These are phyloP conservation scores for Tylopilus sp. DNA, from an alignment of 768 basidiomycete genomes.

Conservation along the genomic window DNA sequence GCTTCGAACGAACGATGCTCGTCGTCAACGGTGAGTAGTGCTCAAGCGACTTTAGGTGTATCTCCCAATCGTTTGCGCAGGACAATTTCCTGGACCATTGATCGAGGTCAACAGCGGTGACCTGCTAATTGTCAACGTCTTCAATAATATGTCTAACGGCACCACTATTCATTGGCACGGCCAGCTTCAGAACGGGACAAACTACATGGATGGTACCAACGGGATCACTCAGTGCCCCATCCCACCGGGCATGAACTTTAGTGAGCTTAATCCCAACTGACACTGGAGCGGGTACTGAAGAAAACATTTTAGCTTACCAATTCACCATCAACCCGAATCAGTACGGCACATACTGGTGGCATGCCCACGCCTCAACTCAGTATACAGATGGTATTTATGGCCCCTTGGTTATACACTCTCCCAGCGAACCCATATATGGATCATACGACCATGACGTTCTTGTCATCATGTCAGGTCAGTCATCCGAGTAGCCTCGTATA, in stretches of 20 bases:
- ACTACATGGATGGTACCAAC: conserved; percentile 46
- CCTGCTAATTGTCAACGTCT: conserved; percentile 33
- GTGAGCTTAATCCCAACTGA: conserved; percentile 19
- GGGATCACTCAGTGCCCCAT: conserved; percentile 52
- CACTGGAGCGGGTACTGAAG: neutral
- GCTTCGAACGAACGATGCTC: conserved; percentile 39
- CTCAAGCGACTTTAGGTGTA: neutral
- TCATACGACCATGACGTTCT: conserved; percentile 40
- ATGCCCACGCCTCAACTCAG: conserved; percentile 36
- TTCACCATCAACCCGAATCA: conserved; percentile 41
- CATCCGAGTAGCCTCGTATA: conserved; percentile 1
- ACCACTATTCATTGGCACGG: conserved; percentile 35
- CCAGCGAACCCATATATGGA: conserved; percentile 28
- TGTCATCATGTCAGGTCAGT: conserved; percentile 35
- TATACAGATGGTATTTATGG: conserved; percentile 52
- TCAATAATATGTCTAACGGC: conserved; percentile 30
- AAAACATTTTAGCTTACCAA: conserved; percentile 24
- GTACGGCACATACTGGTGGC: conserved; percentile 50
- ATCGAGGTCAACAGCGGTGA: conserved; percentile 35
- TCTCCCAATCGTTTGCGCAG: conserved; percentile 15
- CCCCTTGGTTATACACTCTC: conserved; percentile 44
- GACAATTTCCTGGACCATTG: conserved; percentile 34
- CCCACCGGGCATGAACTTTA: conserved; percentile 43
- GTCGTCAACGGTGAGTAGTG: conserved; percentile 42
- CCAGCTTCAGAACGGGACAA: conserved; percentile 43